phyloP scores from a whole-genome alignment of 306 rosid genomes.

The Ormosia emarginata region DNA sequence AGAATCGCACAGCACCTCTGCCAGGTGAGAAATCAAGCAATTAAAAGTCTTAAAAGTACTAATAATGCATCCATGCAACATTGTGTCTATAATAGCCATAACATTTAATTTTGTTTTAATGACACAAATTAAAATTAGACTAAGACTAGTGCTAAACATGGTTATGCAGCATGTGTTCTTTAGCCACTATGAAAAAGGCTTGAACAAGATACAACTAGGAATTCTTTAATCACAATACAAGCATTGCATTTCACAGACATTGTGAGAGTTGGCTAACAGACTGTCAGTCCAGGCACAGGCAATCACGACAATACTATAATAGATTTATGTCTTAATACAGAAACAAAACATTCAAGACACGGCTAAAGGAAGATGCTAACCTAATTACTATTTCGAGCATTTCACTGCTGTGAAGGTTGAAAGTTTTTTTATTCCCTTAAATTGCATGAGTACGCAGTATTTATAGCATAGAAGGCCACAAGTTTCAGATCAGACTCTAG shows the following conservation, averaged over 20 bases:
- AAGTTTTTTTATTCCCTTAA: background rate
- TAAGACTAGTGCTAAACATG: background rate
- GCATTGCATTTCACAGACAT: constrained; percentile 3
- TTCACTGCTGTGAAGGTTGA: constrained; percentile 3
- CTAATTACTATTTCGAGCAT: background rate
- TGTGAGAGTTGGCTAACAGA: background rate
- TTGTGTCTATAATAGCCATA: background rate
- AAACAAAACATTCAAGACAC: background rate
- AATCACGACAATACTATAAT: background rate
- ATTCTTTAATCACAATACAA: constrained; percentile 2
- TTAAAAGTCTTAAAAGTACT: constrained; percentile 23
- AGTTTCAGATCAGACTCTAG: background rate
- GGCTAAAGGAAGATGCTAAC: background rate
- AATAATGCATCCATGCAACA: background rate
- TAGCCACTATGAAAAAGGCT: background rate
- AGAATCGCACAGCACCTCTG: constrained; percentile 99
- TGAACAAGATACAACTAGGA: constrained; percentile 12
- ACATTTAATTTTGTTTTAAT: background rate
- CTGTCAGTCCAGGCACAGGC: background rate
- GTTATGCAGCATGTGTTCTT: background rate
- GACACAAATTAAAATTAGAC: background rate
- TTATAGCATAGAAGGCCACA: background rate
- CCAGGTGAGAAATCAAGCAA: constrained; percentile 31
- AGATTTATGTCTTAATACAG: background rate
- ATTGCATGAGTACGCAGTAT: background rate